These are phyloP conservation scores for Zygnema circumcarinatum DNA, from an alignment of 139 green algal genomes.

Conservation along the genomic window DNA sequence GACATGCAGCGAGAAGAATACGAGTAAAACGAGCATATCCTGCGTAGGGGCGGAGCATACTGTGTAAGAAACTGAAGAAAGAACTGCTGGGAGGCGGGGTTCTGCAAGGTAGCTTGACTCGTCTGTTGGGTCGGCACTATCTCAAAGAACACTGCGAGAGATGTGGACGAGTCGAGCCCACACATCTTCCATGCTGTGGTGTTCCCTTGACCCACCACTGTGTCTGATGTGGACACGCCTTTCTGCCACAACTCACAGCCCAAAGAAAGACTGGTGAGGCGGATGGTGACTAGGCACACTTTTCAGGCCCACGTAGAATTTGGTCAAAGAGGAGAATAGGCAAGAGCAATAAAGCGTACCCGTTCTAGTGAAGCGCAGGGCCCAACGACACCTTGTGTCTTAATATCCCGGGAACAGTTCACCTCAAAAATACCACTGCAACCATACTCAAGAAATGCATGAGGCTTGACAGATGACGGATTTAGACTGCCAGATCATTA, in stretches of 20 bases:
- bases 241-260: not conserved
- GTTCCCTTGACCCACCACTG: conserved; percentile 83
- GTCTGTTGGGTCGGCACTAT: conserved; percentile 52
- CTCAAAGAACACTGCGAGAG: conserved; percentile 66
- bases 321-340: too few relatives aligned
- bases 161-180: conserved; percentile 79
- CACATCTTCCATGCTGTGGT: conserved; percentile 91
- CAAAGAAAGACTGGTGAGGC: not conserved
- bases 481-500: too few relatives aligned
- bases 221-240: conserved; percentile 68
- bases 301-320: too few relatives aligned
- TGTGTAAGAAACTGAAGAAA: conserved; percentile 95
- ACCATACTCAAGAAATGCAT: too few relatives aligned
- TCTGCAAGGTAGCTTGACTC: conserved; percentile 17
- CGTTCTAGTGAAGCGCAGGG: conserved; percentile 81
- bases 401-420: conserved; percentile 68
- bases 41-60: conserved; percentile 42
- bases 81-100: conserved; percentile 73
- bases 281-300: not conserved
- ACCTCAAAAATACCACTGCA: conserved; percentile 58
- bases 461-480: too few relatives aligned
- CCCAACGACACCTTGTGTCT: conserved; percentile 81
- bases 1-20: not conserved
- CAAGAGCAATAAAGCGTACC: conserved; percentile 67
- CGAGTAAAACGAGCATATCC: not conserved